Percentiles rank a stretch among this genome's conserved stretches.
phyloP scores from a whole-genome alignment of 257 asterid species.

The Cinchona pubescens region DNA sequence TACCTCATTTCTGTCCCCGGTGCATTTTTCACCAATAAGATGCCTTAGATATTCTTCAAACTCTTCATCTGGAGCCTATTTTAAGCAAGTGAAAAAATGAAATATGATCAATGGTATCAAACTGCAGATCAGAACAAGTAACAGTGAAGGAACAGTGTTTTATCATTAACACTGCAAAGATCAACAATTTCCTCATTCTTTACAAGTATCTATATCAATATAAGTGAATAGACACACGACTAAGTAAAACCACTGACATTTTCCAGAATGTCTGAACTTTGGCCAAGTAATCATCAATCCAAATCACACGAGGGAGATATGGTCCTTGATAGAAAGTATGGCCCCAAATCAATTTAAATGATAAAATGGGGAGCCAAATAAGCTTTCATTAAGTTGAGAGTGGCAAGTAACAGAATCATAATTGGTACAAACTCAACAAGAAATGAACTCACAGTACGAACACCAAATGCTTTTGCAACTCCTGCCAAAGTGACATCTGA shows the following conservation, averaged over 20 bases:
- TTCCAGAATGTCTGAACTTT: constrained; percentile 5
- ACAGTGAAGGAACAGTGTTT: background rate
- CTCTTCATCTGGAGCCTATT: constrained; percentile 96
- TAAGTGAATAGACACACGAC: background rate
- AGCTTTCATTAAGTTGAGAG: background rate
- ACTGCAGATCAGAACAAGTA: background rate
- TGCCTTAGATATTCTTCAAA: constrained; percentile 90
- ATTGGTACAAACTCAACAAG: background rate
- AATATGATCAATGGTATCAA: background rate
- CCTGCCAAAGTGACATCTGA: constrained; percentile 93
- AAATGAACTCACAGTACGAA: constrained; percentile 54
- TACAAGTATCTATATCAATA: background rate
- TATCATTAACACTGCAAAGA: background rate
- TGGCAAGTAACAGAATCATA: constrained; percentile 6
- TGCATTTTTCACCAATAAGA: constrained; percentile 71
- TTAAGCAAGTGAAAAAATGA: constrained; percentile 2
- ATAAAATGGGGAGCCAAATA: background rate
- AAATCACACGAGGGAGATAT: background rate
- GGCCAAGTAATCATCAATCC: background rate
- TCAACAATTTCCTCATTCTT: background rate
- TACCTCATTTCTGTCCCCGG: constrained; percentile 91
- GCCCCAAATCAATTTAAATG: background rate
- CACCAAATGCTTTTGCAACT: constrained; percentile 96
- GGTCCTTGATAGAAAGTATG: background rate
- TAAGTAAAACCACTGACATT: background rate